Base-by-base conservation (phyloP, 768 basidiomycete species). In the Phanerodontia chrysosporium region DNA sequence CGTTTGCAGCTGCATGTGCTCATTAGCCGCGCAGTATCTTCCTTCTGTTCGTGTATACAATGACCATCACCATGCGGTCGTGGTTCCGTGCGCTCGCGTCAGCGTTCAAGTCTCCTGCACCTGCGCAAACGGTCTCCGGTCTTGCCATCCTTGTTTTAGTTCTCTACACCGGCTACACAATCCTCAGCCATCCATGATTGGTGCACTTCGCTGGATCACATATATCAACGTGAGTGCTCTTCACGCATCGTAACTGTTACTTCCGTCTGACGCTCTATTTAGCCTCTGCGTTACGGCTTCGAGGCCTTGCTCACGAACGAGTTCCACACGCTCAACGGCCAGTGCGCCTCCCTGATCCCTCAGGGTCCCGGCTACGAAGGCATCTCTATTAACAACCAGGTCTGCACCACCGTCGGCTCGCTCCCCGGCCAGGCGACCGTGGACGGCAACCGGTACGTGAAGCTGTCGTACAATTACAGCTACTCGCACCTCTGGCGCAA, bases 261-360 rank as follows among this genome's bases (percentile, higher is more conserved):
- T 12, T 22, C 18, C 12, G 6, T 14, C n/a, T 48, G n/a, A 35
- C 18, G 21, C 9, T 16, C 8, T 67, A 36, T 49, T 66, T 59
- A 86, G 85, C 79, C 92, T 57, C 59, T 91, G 30, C 79, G 74
- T 1, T 93, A 85, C 67, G 86, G 82, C 0, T 94, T 95, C 69
- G 89, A 92, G 60, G 77, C 80, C 0, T 70, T 94, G 45, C 77
- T 95, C 67, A 76, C 82, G 21, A 95, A 93, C 72, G 91, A 95
- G 70, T 94, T 94, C 73, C 83, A 81, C 62, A 85, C 83, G 0
- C 72, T 89, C 10, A 70, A 87, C 22, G 90, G 86, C 48, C 67
- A 73, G 18, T 87, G 87, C 66, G 73, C 86, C 22, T 69, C 75
- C 45, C 73, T 89, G 9, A 83, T 86, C 0, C 86, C 89, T 5